phyloP scores from a whole-genome alignment of 805 yeast species.

The Saccharomycopsis synnaedendra region DNA sequence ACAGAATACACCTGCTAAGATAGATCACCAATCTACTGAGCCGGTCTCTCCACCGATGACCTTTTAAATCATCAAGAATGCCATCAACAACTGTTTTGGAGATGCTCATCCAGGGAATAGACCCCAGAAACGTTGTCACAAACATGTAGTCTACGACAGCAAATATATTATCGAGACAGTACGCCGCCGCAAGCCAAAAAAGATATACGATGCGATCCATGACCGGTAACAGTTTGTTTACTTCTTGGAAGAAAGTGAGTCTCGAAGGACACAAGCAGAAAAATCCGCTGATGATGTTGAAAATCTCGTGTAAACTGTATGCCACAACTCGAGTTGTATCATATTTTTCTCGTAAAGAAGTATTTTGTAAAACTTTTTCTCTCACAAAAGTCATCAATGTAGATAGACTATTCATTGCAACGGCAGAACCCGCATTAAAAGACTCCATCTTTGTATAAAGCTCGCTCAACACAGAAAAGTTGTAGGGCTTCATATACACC shows the following conservation, averaged over 20 bases:
- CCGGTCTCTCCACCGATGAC: not conserved
- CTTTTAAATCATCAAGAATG: conserved; percentile 3
- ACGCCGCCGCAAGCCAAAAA: conserved; percentile 10
- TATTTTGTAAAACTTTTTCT: conserved; percentile 6
- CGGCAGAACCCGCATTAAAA: too few species aligned
- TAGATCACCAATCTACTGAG: conserved; percentile 2
- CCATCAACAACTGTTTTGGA: conserved; percentile 3
- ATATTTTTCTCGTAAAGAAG: not conserved
- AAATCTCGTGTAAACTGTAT: conserved; percentile 2
- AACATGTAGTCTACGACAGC: conserved; percentile 11
- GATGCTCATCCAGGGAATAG: conserved; percentile 8
- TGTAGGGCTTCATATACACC: too few species aligned
- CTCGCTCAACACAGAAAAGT: too few species aligned
- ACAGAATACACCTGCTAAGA: conserved; percentile 8
- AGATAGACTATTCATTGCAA: too few species aligned
- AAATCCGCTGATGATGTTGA: conserved; percentile 1
- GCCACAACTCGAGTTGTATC: conserved; percentile 4
- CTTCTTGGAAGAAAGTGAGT: conserved; percentile 2
- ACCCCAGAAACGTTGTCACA: conserved; percentile 8
- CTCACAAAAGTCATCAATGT: conserved; percentile 2
- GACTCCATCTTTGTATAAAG: too few species aligned
- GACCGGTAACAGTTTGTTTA: not conserved
- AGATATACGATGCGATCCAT: conserved; percentile 11
- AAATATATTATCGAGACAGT: conserved; percentile 12
- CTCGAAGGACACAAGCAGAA: conserved; percentile 7